Base-by-base conservation (phyloP, 208 protist species). In the Wallacemonas collosoma region DNA sequence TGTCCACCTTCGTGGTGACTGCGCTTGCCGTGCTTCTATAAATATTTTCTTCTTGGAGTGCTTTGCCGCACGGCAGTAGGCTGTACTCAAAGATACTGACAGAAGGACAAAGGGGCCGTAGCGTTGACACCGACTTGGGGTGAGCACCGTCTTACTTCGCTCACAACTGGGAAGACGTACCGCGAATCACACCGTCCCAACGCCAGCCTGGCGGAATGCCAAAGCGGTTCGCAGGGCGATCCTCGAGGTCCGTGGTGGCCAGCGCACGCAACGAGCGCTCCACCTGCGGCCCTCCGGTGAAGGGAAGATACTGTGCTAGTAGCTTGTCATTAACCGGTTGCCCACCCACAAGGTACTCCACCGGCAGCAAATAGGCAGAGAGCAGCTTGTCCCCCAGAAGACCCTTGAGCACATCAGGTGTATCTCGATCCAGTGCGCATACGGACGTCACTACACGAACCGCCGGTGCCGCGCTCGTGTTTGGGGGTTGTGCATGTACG, bases 171-270 rank as follows among this genome's bases (percentile, higher is more conserved):
- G 45, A 14, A 41, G 60, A 44, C n/a, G 60, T 65, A 51, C 92
- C 92, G 41, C 92, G 92, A 60, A 94, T 80, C 5, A 96, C 82
- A 51, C 92, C 92, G 60, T 96, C 92, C 90, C 92, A 96, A 3
- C 92, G 87, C 78, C 89, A 92, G 0, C 92, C 89, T 4, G 92
- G 88, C 2, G 64, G 51, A 35, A 88, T 78, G 12, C 77, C 73
- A 73, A 78, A 80, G 9, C 66, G 43, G 67, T 83, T 88, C 51
- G 70, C 61, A n/a, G 60, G 15, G 11, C 3, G 8, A 41, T 4
- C 43, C 11, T 47, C 51, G n/a, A 9, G 2, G 41, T 50, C 58
- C 9, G 44, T 41, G 11, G 4, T 5, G 15, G 7, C 26, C 3
- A 65, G 60, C 60, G 36, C 8, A 6, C 6, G 7, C 44, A 53